These are phyloP conservation scores for Metschnikowia drakensbergensis DNA, from an alignment of 805 yeast genomes.

Conservation along the genomic window DNA sequence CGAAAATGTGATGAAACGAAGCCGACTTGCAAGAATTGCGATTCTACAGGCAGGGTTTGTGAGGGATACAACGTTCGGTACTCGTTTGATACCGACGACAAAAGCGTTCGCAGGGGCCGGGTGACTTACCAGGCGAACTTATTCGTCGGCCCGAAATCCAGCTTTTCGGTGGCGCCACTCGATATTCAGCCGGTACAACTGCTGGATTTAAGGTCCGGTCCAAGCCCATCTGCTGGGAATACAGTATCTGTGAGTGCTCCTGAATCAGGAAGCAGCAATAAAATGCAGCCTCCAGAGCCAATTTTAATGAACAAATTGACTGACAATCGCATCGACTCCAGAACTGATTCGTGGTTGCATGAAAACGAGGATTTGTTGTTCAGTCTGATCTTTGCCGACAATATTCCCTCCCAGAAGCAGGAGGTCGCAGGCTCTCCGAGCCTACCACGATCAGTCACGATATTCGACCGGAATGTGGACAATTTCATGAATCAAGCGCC, in stretches of 20 bases:
- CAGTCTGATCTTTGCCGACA: conserved; percentile 11
- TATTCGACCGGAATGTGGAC: conserved; percentile 11
- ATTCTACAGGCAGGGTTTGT: conserved; percentile 41
- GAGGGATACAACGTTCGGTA: conserved; percentile 49
- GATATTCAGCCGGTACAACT: too few species aligned
- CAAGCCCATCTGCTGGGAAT: too few species aligned
- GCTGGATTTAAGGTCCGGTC: too few species aligned
- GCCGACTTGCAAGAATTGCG: conserved; percentile 49
- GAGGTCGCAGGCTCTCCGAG: neutral
- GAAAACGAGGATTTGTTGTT: conserved; percentile 7
- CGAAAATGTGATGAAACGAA: conserved; percentile 55
- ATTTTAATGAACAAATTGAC: too few species aligned
- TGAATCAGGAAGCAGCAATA: too few species aligned
- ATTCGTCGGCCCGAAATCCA: neutral
- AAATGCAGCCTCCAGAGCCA: too few species aligned
- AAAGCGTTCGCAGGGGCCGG: neutral
- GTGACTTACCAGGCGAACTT: neutral
- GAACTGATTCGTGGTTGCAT: conserved; percentile 6
- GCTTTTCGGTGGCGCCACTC: neutral
- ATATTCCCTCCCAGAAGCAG: neutral
- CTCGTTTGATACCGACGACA: conserved; percentile 41
- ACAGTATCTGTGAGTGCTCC: too few species aligned
- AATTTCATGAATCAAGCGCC: conserved; percentile 1
- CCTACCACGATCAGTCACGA: conserved; percentile 2
- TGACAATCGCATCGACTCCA: too few species aligned